Evolutionary conservation across 495 filamentous ascomycete genomes (phyloP), one percentile per base, ranked within the genome.

Genomic region (Cenococcum geophilum): DNA sequence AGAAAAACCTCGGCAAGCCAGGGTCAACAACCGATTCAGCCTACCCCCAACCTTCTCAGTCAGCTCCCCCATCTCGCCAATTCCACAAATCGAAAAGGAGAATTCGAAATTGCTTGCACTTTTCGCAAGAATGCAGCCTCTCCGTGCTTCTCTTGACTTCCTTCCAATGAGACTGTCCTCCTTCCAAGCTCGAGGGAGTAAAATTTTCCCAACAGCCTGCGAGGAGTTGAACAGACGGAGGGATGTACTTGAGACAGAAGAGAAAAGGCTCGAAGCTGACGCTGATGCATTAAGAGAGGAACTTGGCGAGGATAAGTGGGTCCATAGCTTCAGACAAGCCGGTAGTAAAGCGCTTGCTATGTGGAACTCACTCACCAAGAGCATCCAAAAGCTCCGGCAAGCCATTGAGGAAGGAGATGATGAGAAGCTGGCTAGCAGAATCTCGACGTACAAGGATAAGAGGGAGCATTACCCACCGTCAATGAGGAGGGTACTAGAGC

Each of bases 371-470:
- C 87, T 97, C 3, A 88, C 91, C 64, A 81, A 91, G 58, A 92
- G 90, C 71, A 84, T 92, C 58, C 75, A 72, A 37, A 95, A 92
- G 70, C 78, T 98, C 21, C 84, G 84, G 61, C 92, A 97, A 68
- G 86, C 83, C 20, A 74, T 92, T 16, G 91, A 96, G 64, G 75
- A 80, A 3, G 86, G 85, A 21, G 79, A 84, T 61, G 86, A 91
- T 49, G 71, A 89, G 21, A 86, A 84, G 27, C 79, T 91, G 68
- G 79, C 80, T 56, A 92, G 90, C 74, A 91, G 87, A 70, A 85
- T 95, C 22, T 91, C 96, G 74, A 95, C 80, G 60, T 97, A 95
- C 74, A 91, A 97, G 74, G 89, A 89, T 23, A 98, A 97, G 78
- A 95, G 91, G 72, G 83, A 84, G 63, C 92, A 97, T 71, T 98